These are phyloP conservation scores for Pseudomicrostroma phylloplanum DNA, from an alignment of 1,284 basidiomycete genomes.

Conservation along the genomic window DNA sequence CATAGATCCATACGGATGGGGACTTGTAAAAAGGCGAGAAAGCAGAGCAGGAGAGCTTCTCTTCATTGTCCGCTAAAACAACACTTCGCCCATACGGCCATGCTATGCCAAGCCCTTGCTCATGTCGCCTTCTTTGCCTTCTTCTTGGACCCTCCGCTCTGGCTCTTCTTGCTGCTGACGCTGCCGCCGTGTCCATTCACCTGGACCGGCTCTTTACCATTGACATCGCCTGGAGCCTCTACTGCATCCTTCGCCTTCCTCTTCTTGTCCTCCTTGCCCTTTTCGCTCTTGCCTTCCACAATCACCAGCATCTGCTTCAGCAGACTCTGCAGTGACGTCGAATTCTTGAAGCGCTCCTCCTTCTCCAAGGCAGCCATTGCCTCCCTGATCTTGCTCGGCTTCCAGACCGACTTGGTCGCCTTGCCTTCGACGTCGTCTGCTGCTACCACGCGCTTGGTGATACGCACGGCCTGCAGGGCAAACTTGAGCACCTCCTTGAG, in stretches of 20 bases:
- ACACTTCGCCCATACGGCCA: too few relatives aligned
- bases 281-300: slow-evolving; percentile 12
- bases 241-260: slow-evolving; percentile 16
- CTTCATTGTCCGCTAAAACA: too few relatives aligned
- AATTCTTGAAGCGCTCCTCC: slow-evolving; percentile 30
- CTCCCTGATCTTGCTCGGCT: slow-evolving; percentile 56
- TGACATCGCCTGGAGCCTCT: too few relatives aligned
- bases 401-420: slow-evolving; percentile 54
- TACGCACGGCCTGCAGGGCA: slow-evolving; percentile 62
- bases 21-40: too few relatives aligned
- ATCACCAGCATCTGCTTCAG: slow-evolving; percentile 18
- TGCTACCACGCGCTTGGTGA: slow-evolving; percentile 56
- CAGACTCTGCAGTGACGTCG: slow-evolving; percentile 5
- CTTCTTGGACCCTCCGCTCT: too few relatives aligned
- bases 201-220: too few relatives aligned
- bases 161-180: too few relatives aligned
- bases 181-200: too few relatives aligned
- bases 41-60: too few relatives aligned
- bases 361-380: slow-evolving; percentile 50
- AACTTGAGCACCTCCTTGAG: slow-evolving; percentile 75
- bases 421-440: slow-evolving; percentile 37
- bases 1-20: too few relatives aligned
- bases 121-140: too few relatives aligned
- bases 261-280: slow-evolving; percentile 21
- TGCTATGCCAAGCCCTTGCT: too few relatives aligned